These are phyloP conservation scores for Melampsora larici-populina DNA, from an alignment of 1,284 basidiomycete genomes.

Conservation along the genomic window DNA sequence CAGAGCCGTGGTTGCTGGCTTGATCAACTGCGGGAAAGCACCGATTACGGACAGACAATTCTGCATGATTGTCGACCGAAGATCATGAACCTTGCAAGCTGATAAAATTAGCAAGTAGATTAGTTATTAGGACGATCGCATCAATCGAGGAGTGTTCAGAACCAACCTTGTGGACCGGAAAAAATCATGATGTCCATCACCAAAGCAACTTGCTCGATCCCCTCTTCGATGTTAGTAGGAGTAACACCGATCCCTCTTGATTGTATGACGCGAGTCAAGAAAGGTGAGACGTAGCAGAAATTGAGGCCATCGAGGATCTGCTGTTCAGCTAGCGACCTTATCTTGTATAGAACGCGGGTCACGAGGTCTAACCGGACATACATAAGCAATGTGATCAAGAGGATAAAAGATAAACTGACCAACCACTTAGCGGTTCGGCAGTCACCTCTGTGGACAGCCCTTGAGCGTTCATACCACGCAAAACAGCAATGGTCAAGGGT, in stretches of 20 bases:
- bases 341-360: conserved; percentile 78
- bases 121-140: not conserved
- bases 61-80: conserved; percentile 59
- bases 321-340: conserved; percentile 78
- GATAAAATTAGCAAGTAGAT: not conserved
- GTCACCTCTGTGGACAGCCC: conserved; percentile 70
- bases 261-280: conserved; percentile 69
- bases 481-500: conserved; percentile 61
- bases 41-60: conserved; percentile 73
- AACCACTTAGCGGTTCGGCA: conserved; percentile 60
- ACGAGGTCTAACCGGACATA: conserved; percentile 62
- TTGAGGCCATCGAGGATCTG: conserved; percentile 77
- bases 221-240: conserved; percentile 65
- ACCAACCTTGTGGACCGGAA: conserved; percentile 76
- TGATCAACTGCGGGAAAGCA: conserved; percentile 74
- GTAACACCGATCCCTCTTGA: conserved; percentile 66
- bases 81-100: conserved; percentile 47
- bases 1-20: conserved; percentile 79
- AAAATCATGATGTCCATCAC: conserved; percentile 79
- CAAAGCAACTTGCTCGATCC: conserved; percentile 81
- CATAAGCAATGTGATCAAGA: not conserved
- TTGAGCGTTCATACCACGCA: conserved; percentile 67
- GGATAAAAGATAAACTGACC: not conserved
- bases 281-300: conserved; percentile 74
- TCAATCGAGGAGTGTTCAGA: not conserved